These are phyloP conservation scores for Ramalina intermedia DNA, from an alignment of 495 filamentous ascomycete species.

Conservation along the genomic window DNA sequence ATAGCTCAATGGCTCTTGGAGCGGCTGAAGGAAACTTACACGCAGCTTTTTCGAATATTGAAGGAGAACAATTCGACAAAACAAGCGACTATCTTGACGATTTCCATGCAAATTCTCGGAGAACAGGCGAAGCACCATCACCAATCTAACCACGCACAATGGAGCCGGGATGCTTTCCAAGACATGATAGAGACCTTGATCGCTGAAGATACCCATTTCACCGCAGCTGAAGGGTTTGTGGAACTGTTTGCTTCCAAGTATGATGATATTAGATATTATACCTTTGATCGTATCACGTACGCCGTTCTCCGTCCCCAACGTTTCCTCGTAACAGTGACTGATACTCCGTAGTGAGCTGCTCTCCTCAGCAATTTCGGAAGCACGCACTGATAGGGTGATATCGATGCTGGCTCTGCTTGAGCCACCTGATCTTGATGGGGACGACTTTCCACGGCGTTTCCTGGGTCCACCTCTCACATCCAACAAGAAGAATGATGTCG, in stretches of 20 bases:
- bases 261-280: constrained; percentile 75
- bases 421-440: constrained; percentile 37
- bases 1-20: constrained; percentile 69
- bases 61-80: constrained; percentile 29
- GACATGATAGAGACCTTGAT: constrained; percentile 49
- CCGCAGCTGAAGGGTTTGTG: constrained; percentile 52
- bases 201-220: constrained; percentile 36
- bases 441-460: constrained; percentile 56
- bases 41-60: constrained; percentile 36
- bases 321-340: neutral
- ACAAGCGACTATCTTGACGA: constrained; percentile 48
- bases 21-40: constrained; percentile 54
- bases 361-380: neutral
- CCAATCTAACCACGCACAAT: constrained; percentile 45
- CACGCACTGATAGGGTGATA: constrained; percentile 39
- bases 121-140: constrained; percentile 51
- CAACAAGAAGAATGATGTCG: constrained; percentile 43
- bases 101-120: constrained; percentile 75
- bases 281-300: constrained; percentile 56
- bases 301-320: constrained; percentile 15
- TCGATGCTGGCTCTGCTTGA: constrained; percentile 52
- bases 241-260: constrained; percentile 63
- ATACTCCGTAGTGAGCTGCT: neutral
- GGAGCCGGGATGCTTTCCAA: constrained; percentile 47
- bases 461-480: constrained; percentile 43